Conservation (phyloP, 306 rosid genomes). For the Glycyrrhiza uralensis region DNA sequence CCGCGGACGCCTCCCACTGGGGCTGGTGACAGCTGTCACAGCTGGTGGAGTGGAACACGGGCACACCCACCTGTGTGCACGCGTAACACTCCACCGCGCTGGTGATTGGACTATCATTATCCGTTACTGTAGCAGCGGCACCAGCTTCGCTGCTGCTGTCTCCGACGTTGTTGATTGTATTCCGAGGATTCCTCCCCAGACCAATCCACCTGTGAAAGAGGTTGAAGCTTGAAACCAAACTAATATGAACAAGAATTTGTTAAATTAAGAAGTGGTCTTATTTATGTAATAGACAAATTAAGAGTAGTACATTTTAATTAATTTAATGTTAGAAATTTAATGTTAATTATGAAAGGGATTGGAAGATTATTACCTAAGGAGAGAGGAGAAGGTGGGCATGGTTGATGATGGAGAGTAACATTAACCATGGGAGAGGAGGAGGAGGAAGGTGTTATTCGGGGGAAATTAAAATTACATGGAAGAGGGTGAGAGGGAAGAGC, state of each 20-base stretch:
- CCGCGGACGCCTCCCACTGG: conserved; percentile 93
- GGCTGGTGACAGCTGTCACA: conserved; percentile 71
- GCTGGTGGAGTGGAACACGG: conserved; percentile 90
- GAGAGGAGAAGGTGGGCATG: conserved; percentile 71
- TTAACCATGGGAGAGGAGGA: conserved; percentile 50
- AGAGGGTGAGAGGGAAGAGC: not conserved
- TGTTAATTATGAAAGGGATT: not conserved
- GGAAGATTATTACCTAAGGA: conserved; percentile 41
- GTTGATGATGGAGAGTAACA: conserved; percentile 34
- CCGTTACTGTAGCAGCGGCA: not conserved
- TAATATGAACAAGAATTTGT: too few relatives aligned
- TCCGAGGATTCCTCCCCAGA: not conserved
- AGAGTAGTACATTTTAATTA: not conserved
- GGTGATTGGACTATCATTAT: conserved; percentile 24
- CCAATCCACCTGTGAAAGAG: conserved; percentile 45
- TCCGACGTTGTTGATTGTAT: not conserved
- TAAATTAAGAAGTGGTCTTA: too few relatives aligned
- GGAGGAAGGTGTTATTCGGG: too few relatives aligned
- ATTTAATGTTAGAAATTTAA: too few relatives aligned
- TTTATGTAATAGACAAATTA: too few relatives aligned
- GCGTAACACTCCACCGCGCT: conserved; percentile 75
- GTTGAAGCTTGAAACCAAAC: not conserved
- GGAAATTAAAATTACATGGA: not conserved
- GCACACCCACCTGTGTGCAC: conserved; percentile 83
- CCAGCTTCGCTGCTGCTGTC: not conserved